Base-by-base conservation (phyloP, 371 early-diverging fungal species). In the Mucor irregularis region DNA sequence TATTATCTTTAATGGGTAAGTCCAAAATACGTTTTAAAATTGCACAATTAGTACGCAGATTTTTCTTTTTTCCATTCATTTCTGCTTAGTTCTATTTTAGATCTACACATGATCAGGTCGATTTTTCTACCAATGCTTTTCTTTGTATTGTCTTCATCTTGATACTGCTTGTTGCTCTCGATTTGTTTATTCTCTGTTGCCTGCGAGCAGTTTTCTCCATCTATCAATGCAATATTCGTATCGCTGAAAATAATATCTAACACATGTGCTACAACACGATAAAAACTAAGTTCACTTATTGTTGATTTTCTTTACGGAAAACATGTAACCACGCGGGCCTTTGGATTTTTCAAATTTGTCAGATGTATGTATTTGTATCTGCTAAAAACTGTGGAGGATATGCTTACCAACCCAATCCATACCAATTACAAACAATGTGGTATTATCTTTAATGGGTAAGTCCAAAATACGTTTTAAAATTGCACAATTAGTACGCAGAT, bases 21-120 rank as follows among this genome's bases (percentile, higher is more conserved):
- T 60, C 53, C 24, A 60, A 43, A 43, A 60, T 43, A 34, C 16
- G 40, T 19, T 54, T 60, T 26, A 60, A 46, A 49, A 60, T 60
- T n/a, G 53, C 60, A 34, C 53, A 53, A 54, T 60, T 60, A 35
- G 53, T 53, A 53, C 60, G 48, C 35, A 60, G 53, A 34, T 60
- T 53, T 42, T 60, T 53, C 37, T 49, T 42, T 14, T 35, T 59
- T 59, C 53, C 48, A 53, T 49, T 53, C 48, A 53, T 49, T 60
- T 24, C 53, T 53, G 31, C 53, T 53, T 49, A 60, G 37, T 43
- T 60, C 53, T 21, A 60, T 53, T 49, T 60, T 42, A 43, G 37
- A 42, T 49, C 53, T 56, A 16, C 33, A 19, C 39, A 56, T 24
- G 25, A 59, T 33, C 30, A 53, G 48, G 42, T 59, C 53, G 42